These are phyloP conservation scores for Phytophthora syringae DNA, from an alignment of 352 stramenopile species.

Conservation along the genomic window DNA sequence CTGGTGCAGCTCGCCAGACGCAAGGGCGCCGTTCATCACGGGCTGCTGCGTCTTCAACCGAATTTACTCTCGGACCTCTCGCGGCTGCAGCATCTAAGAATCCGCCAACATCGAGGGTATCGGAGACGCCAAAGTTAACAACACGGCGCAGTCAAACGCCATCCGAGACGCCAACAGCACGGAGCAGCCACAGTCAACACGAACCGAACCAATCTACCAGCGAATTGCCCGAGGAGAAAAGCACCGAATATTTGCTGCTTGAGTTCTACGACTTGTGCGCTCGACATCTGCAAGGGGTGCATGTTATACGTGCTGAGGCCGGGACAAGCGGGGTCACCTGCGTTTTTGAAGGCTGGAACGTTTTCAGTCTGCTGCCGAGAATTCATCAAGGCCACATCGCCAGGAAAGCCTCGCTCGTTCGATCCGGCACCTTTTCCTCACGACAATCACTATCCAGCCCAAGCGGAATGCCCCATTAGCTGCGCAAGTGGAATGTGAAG, in stretches of 20 bases:
- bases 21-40: constrained; percentile 5
- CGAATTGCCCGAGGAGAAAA: constrained; percentile 38
- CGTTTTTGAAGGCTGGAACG: constrained; percentile 67
- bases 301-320: constrained; percentile 61
- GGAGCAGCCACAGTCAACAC: not conserved
- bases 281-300: constrained; percentile 57
- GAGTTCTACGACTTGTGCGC: constrained; percentile 65
- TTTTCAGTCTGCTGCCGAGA: constrained; percentile 66
- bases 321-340: constrained; percentile 69
- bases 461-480: constrained; percentile 11
- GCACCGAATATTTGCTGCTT: constrained; percentile 53
- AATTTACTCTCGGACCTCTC: constrained; percentile 18
- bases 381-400: constrained; percentile 34
- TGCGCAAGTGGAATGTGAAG: too few species aligned
- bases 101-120: not conserved
- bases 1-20: not conserved
- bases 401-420: constrained; percentile 40
- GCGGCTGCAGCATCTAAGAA: constrained; percentile 14
- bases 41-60: constrained; percentile 7
- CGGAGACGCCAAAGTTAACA: constrained; percentile 14
- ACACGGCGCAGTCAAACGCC: constrained; percentile 12
- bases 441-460: constrained; percentile 24
- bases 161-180: constrained; percentile 1
- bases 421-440: constrained; percentile 42
- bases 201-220: constrained; percentile 6